Base-by-base conservation (phyloP, 805 yeast species). In the Zygosaccharomyces pseudorouxii region DNA sequence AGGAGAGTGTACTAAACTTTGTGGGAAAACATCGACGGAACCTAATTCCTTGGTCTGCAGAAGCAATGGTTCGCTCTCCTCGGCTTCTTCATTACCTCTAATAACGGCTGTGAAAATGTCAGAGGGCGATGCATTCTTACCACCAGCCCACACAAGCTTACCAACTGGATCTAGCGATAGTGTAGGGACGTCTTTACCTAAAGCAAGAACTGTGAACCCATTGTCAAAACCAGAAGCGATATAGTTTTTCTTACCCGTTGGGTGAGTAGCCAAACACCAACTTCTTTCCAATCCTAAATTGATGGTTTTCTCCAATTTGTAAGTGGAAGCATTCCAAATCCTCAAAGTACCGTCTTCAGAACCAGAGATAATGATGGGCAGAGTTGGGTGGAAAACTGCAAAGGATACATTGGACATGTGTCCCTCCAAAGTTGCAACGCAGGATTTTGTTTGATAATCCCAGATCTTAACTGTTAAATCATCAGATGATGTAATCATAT, bases 381-480 rank as follows among this genome's bases (percentile, higher is more conserved):
- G 76, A 62, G 92, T 95, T n/a, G 97, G 96, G 68, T 93, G 99
- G 83, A 90, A 93, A 30, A 90, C 81, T 6, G 99, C 99, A 73
- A 89, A 93, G 23, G 97, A 89, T 38, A 93, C 99, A 67, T 93
- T 93, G 39, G 95, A 80, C 57, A 89, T 75, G 65, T 93, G 99
- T 30, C 97, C 99, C 64, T 86, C 95, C 58, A 93, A 75, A 23
- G 95, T 85, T 9, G 98, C 97, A 42, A 93, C 95, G 65, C 93
- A 84, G 5, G 95, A 81, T 73, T 93, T 93, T 38, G 97, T 89
- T 76, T 93, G 99, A 64, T 93, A 93, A 70, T 90, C 98, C 96
- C 97, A 92, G 45, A 90, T 76, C 61, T 86, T 86, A 55, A 89
- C 81, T 2, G 96, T 83, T 55, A 82, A 79, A 70, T 92, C 97